Evolutionary conservation across 139 green algal genomes (phyloP).

Genomic region (Tetraselmis striata): DNA sequence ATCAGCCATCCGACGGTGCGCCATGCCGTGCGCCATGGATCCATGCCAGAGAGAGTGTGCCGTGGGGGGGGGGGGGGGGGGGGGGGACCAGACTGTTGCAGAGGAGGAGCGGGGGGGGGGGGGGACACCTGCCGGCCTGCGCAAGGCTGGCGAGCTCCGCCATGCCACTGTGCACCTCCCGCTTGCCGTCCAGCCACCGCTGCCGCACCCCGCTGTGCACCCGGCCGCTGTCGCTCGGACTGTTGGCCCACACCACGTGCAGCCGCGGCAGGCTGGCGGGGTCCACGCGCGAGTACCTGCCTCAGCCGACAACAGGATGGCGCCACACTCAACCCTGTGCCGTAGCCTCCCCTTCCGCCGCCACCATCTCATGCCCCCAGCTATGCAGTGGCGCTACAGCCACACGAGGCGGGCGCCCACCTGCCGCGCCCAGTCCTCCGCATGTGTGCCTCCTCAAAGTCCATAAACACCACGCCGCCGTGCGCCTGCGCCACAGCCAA

Average conservation of each 20-base stretch:
- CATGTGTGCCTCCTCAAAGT: slow-evolving; percentile 47
- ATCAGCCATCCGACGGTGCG: too few relatives aligned
- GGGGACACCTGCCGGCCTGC: slow-evolving; percentile 43
- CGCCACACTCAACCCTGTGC: too few relatives aligned
- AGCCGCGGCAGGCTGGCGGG: slow-evolving; percentile 50
- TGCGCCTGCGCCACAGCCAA: too few relatives aligned
- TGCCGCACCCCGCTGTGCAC: slow-evolving; percentile 63
- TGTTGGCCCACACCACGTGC: slow-evolving; percentile 55
- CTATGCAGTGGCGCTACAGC: too few relatives aligned
- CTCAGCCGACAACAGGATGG: too few relatives aligned
- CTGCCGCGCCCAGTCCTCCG: slow-evolving; percentile 19
- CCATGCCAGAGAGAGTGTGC: too few relatives aligned
- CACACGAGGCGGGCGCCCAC: neutral
- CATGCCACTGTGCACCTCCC: slow-evolving; percentile 47
- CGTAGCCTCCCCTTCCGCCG: too few relatives aligned
- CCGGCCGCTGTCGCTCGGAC: slow-evolving; percentile 65
- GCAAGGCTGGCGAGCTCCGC: slow-evolving; percentile 46
- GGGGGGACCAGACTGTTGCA: too few relatives aligned
- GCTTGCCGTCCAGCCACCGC: slow-evolving; percentile 64
- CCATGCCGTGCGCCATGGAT: too few relatives aligned
- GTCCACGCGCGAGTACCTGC: slow-evolving; percentile 45
- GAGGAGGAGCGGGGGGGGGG: too few relatives aligned
- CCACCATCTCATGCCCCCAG: too few relatives aligned
- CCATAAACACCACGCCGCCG: slow-evolving; percentile 80
- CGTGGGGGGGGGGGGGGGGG: too few relatives aligned